phyloP scores from a whole-genome alignment of 2,329 filamentous ascomycete genomes.

The Tolypocladium pustulatum region DNA sequence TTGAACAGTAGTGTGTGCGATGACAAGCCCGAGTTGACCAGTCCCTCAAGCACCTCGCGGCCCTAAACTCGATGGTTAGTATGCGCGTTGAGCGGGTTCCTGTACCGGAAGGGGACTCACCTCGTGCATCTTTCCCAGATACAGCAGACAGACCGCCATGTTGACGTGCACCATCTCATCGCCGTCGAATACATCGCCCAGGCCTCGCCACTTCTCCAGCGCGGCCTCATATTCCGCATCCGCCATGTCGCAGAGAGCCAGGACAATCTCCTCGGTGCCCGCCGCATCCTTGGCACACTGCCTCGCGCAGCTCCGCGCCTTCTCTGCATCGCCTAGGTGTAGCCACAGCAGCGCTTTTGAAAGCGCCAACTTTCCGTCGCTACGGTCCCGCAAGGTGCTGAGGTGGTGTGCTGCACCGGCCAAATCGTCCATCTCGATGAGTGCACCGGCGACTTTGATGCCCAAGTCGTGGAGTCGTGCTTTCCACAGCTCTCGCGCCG shows the following conservation, averaged over 20 bases:
- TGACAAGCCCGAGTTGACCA: constrained; percentile 51
- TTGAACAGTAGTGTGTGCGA: constrained; percentile 85
- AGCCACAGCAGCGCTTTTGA: constrained; percentile 61
- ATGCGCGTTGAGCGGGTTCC: background rate
- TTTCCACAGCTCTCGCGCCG: constrained; percentile 58
- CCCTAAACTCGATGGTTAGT: constrained; percentile 36
- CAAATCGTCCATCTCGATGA: constrained; percentile 82
- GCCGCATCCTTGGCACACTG: constrained; percentile 16
- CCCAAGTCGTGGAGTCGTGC: constrained; percentile 65
- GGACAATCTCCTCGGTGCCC: constrained; percentile 38
- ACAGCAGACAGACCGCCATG: constrained; percentile 72
- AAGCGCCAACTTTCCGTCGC: constrained; percentile 30
- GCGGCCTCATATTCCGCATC: constrained; percentile 63
- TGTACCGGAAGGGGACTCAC: constrained; percentile 26
- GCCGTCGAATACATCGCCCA: constrained; percentile 25
- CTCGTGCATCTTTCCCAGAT: constrained; percentile 65
- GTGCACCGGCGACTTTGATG: constrained; percentile 50
- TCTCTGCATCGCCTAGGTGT: constrained; percentile 64
- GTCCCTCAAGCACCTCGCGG: constrained; percentile 51
- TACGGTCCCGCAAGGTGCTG: constrained; percentile 37
- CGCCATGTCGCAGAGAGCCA: constrained; percentile 66
- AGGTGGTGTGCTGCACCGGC: constrained; percentile 70
- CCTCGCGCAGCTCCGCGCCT: constrained; percentile 47
- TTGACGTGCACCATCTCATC: constrained; percentile 74
- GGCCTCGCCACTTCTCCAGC: constrained; percentile 47